Evolutionary conservation across 139 green algal species (phyloP).

Genomic region (Chlamydomonas schloesseri): DNA sequence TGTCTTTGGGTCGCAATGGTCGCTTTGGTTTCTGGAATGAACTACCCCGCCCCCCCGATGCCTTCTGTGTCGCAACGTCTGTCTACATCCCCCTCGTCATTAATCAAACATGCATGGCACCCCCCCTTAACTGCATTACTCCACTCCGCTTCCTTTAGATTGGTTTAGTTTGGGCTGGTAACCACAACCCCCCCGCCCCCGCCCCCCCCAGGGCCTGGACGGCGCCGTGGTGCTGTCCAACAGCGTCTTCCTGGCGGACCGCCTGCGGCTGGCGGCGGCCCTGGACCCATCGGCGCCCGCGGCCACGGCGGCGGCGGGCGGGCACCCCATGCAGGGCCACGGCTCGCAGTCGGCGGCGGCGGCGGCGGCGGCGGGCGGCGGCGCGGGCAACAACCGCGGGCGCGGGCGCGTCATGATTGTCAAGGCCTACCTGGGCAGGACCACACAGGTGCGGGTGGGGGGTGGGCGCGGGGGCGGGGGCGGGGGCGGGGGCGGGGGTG

Average conservation of each 20-base stretch:
- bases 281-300: conserved; percentile 21
- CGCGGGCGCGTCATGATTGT: conserved; percentile 62
- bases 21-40: too few relatives aligned
- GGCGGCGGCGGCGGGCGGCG: neutral
- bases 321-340: neutral
- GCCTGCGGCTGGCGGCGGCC: conserved; percentile 46
- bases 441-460: conserved; percentile 12
- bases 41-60: too few relatives aligned
- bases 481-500: too few relatives aligned
- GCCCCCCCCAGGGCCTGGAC: conserved; percentile 57
- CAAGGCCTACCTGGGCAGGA: conserved; percentile 67
- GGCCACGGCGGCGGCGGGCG: neutral
- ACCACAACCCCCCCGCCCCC: neutral
- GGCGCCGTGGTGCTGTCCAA: conserved; percentile 65
- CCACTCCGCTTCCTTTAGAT: too few relatives aligned
- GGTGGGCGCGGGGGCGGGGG: neutral
- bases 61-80: too few relatives aligned
- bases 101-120: too few relatives aligned
- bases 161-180: too few relatives aligned
- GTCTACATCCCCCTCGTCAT: too few relatives aligned
- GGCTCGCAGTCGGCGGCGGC: neutral
- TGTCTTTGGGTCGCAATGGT: too few relatives aligned
- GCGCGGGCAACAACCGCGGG: neutral
- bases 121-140: too few relatives aligned
- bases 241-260: conserved; percentile 58